Percentiles rank a stretch among this genome's conserved stretches.
These are phyloP conservation scores for Podospora conica DNA, from an alignment of 495 filamentous ascomycete genomes.

Conservation along the genomic window DNA sequence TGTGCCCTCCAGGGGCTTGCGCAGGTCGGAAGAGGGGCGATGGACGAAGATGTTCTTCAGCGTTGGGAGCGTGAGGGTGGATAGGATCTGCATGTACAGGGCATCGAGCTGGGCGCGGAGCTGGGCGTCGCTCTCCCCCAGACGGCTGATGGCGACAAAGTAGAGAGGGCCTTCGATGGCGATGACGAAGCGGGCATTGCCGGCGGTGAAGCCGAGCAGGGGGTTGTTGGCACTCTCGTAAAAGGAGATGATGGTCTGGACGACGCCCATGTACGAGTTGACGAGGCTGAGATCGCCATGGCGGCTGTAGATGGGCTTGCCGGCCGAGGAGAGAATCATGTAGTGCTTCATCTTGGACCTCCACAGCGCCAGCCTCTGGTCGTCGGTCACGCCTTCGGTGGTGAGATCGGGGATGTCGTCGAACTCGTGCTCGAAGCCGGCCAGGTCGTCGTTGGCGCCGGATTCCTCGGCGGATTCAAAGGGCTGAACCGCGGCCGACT, in stretches of 20 bases:
- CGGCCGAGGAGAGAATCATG: slow-evolving; percentile 88
- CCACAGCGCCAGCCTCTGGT: slow-evolving; percentile 64
- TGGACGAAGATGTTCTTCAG: slow-evolving; percentile 83
- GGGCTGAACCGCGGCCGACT: slow-evolving; percentile 52
- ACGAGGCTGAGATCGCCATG: slow-evolving; percentile 86
- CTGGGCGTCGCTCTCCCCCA: slow-evolving; percentile 85
- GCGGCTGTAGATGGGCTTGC: slow-evolving; percentile 96
- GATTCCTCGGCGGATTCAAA: slow-evolving; percentile 42
- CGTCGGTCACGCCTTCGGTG: slow-evolving; percentile 51
- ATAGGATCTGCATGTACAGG: slow-evolving; percentile 95
- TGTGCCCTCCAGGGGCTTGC: slow-evolving; percentile 88
- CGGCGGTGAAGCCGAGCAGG: slow-evolving; percentile 76
- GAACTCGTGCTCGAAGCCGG: slow-evolving; percentile 70
- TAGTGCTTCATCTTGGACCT: slow-evolving; percentile 92
- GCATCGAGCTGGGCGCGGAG: slow-evolving; percentile 85
- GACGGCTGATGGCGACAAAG: slow-evolving; percentile 83
- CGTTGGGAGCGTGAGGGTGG: slow-evolving; percentile 86
- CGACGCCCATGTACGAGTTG: slow-evolving; percentile 89
- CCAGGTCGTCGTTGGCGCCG: slow-evolving; percentile 48
- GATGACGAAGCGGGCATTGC: slow-evolving; percentile 76
- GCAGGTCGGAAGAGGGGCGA: slow-evolving; percentile 84
- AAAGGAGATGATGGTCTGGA: slow-evolving; percentile 97
- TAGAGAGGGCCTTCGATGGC: slow-evolving; percentile 78
- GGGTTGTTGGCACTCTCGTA: slow-evolving; percentile 74
- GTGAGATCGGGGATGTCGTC: slow-evolving; percentile 64